Conservation (phyloP, 2,329 filamentous ascomycete species). For the Rhinocladiella mackenziei region DNA sequence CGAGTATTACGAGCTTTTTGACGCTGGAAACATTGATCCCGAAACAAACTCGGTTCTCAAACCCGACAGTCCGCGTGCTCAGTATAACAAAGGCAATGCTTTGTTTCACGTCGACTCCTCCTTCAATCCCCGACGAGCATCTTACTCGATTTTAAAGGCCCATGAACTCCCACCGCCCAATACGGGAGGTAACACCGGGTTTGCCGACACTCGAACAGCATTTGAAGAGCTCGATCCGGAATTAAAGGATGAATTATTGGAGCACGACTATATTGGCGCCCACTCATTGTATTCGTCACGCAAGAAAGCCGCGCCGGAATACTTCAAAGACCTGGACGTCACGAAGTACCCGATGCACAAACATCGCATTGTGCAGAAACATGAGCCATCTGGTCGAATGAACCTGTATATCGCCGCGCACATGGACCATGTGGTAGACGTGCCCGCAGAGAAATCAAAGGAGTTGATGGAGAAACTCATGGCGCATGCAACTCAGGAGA, state of each 20-base stretch:
- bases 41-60: slow-evolving; percentile 43
- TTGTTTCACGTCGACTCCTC: slow-evolving; percentile 55
- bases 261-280: slow-evolving; percentile 44
- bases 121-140: slow-evolving; percentile 53
- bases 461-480: slow-evolving; percentile 38
- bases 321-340: slow-evolving; percentile 47
- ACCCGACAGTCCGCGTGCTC: slow-evolving; percentile 31
- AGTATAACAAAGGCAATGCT: slow-evolving; percentile 41
- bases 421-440: slow-evolving; percentile 50
- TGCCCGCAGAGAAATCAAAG: slow-evolving; percentile 36
- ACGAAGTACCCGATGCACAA: slow-evolving; percentile 38
- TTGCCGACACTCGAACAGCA: slow-evolving; percentile 52
- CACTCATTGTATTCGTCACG: slow-evolving; percentile 53
- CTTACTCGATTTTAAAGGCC: slow-evolving; percentile 51
- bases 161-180: slow-evolving; percentile 47
- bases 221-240: slow-evolving; percentile 45
- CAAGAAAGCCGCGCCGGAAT: slow-evolving; percentile 50
- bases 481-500: slow-evolving; percentile 46
- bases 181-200: slow-evolving; percentile 52
- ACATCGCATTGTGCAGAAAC: slow-evolving; percentile 50
- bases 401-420: slow-evolving; percentile 55
- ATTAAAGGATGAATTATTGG: slow-evolving; percentile 37
- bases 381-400: slow-evolving; percentile 50
- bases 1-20: slow-evolving; percentile 52
- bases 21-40: slow-evolving; percentile 53